Conservation (phyloP, 2,329 filamentous ascomycete species). For the Pseudodiploospora longispora region DNA sequence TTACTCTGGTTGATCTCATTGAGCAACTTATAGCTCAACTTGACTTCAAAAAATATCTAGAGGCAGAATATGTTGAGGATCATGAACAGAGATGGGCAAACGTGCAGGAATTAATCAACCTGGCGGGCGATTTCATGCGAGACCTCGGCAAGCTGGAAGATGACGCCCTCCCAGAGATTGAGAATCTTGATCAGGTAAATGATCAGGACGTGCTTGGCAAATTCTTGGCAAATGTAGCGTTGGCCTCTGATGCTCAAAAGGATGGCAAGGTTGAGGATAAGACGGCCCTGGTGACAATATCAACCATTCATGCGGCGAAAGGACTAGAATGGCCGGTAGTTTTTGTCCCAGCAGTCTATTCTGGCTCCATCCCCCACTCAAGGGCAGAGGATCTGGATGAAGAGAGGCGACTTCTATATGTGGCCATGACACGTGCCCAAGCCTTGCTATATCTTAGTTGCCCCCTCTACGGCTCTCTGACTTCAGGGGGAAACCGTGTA, state of each 20-base stretch:
- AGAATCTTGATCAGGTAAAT: constrained; percentile 60
- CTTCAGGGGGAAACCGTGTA: constrained; percentile 44
- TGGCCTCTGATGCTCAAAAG: constrained; percentile 72
- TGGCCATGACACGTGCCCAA: constrained; percentile 93
- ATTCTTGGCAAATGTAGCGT: constrained; percentile 82
- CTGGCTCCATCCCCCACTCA: constrained; percentile 84
- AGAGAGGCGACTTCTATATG: constrained; percentile 82
- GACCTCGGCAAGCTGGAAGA: constrained; percentile 38
- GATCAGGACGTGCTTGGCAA: constrained; percentile 58
- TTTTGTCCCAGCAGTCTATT: constrained; percentile 83
- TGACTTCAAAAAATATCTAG: constrained; percentile 65
- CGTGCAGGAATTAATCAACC: constrained; percentile 75
- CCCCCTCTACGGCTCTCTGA: constrained; percentile 58
- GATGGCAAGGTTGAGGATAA: constrained; percentile 49
- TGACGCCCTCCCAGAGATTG: constrained; percentile 56
- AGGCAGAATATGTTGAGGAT: constrained; percentile 63
- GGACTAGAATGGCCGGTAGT: constrained; percentile 94
- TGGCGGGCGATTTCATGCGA: constrained; percentile 64
- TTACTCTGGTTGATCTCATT: constrained; percentile 40
- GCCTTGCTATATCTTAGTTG: constrained; percentile 79
- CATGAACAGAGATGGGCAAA: constrained; percentile 79
- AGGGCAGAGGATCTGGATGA: constrained; percentile 80
- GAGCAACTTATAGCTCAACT: constrained; percentile 54
- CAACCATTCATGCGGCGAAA: constrained; percentile 93
- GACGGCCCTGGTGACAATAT: constrained; percentile 70